Base-by-base conservation (phyloP, 441 rosid species). In the Eutrema salsugineum region DNA sequence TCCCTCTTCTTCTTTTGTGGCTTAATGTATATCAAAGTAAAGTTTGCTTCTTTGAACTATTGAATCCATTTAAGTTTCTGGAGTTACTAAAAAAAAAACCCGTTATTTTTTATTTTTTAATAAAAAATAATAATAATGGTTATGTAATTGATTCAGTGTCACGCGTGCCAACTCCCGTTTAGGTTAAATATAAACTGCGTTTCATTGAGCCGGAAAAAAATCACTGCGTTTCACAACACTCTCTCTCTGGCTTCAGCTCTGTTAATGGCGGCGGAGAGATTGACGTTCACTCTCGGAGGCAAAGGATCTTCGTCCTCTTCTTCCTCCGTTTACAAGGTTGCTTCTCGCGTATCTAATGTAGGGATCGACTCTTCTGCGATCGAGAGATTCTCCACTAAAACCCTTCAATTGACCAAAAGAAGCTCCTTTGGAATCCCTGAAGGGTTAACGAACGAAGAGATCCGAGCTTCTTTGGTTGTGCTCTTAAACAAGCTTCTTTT, bases 401-500 rank as follows among this genome's bases (percentile, higher is more conserved):
- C 63, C 50, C 14, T 63, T 19, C 60, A 27, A 11, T 55, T 63
- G 28, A 36, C 60, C 59, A 51, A 50, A 35, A 42, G 51, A 24
- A 49, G 22, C 73, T 83, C 78, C 7, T 44, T 80, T 17, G 71
- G 70, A 22, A 12, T 73, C 8, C 47, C 83, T 28, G 8, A 57
- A 44, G 66, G 57, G 9, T 70, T 86, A 12, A 79, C 77, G 53
- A 47, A 16, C 5, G 75, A 75, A 48, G 96, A 87, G 71, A 44
- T 42, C 36, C 80, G 94, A 39, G 93, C 96, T 22, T 77, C 82
- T 32, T 77, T 85, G n/a, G 64, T 66, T 17, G 80, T 81, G 10
- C 82, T 92, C 30, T 88, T 90, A 55, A 84, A 81, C 74, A 85
- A 88, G 82, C 80, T 91, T 62, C 88, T 89, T 3, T 50, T 79